Evolutionary conservation across 2,329 filamentous ascomycete species (phyloP), one percentile per base, ranked within the genome.

Genomic region (Ceratocystis cacaofunesta): DNA sequence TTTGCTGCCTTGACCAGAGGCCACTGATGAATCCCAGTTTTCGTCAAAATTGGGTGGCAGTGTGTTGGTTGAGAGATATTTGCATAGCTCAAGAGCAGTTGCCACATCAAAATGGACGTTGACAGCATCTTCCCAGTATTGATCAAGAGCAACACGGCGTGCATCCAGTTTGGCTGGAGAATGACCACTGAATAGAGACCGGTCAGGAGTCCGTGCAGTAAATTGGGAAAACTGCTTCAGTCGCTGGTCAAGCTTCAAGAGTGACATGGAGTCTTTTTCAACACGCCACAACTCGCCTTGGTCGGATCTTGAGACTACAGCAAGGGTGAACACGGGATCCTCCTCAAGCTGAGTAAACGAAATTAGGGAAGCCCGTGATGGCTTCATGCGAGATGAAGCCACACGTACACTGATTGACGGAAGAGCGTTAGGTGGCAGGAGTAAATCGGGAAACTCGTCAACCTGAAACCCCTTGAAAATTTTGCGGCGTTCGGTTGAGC

Each of bases 141-240:
- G 77, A 70, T 96, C 90, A 61, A 99, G 78, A 0, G 90, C 90
- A 28, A 81, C 78, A 69, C 92, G 85, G 68, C 94, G 85, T 19
- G 90, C 88, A 76, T 99, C 94, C 61, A 99, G 84, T 73, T 92
- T 95, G 5, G 92, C 92, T 3, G 94, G 94, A 2, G 94, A 89
- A 75, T 99, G 92, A 0, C 94, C 94, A 68, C 81, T 90, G 74
- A 99, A 99, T 3, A 99, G 78, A 2, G 85, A 85, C 68, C 89
- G 84, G 69, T 99, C 94, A 0, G 94, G 94, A 1, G 92, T 83
- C 73, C 79, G 90, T 10, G 86, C 88, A 10, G 82, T 83, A 71
- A 95, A 91, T 5, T 80, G 77, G 58, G 86, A 83, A 25, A 41
- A 66, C 65, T 88, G 84, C 73, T 89, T 92, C 68, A 99, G 76